These are phyloP conservation scores for Nakaseomyces kungkrabaensis DNA, from an alignment of 1,139 yeast genomes.

Conservation along the genomic window DNA sequence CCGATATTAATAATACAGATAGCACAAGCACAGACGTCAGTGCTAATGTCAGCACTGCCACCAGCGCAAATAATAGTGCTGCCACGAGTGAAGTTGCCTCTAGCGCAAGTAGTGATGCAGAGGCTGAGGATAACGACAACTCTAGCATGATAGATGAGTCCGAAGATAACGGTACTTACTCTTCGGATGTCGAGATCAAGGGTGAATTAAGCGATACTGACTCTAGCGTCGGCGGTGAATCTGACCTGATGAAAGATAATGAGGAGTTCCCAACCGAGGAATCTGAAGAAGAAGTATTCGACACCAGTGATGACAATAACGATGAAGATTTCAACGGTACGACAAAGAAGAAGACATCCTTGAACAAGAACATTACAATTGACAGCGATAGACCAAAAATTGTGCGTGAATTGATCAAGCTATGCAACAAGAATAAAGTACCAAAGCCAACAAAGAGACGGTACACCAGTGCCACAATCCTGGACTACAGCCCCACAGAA, in stretches of 20 bases:
- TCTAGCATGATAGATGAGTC: conserved; percentile 10
- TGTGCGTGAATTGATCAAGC: conserved; percentile 22
- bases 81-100: conserved; percentile 1
- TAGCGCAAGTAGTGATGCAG: neutral
- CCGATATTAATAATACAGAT: neutral
- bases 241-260: conserved; percentile 6
- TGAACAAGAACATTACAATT: conserved; percentile 12
- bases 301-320: conserved; percentile 17
- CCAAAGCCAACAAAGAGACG: conserved; percentile 28
- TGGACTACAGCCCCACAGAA: conserved; percentile 18
- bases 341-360: conserved; percentile 9
- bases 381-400: conserved; percentile 23
- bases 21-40: neutral
- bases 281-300: conserved; percentile 10
- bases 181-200: conserved; percentile 10
- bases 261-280: conserved; percentile 9
- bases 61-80: neutral
- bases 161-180: conserved; percentile 5
- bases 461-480: conserved; percentile 25
- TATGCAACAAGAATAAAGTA: conserved; percentile 23
- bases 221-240: conserved; percentile 7
- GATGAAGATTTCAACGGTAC: conserved; percentile 21
- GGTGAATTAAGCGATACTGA: conserved; percentile 9
- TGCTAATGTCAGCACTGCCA: neutral
- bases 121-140: conserved; percentile 1